A percentile compares a stretch with the other conserved stretches of the same genome.
phyloP scores from a whole-genome alignment of 2,329 filamentous ascomycete genomes.

The Penicillium sp. region DNA sequence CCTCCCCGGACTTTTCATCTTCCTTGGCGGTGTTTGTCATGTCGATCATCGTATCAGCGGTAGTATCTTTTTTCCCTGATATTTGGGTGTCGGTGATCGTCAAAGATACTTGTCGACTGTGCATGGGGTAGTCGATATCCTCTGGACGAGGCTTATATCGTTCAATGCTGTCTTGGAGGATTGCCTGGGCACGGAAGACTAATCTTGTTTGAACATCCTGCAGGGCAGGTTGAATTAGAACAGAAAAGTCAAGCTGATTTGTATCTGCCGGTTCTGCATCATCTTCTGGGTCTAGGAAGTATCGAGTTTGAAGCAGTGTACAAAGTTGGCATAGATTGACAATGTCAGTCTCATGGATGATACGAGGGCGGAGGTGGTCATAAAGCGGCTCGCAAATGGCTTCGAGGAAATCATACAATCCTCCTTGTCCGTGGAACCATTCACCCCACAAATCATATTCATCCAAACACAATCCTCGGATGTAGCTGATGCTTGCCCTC shows the following conservation, averaged over 20 bases:
- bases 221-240: constrained; percentile 66
- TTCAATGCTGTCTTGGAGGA: constrained; percentile 70
- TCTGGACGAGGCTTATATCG: constrained; percentile 67
- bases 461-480: constrained; percentile 67
- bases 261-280: constrained; percentile 55
- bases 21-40: constrained; percentile 54
- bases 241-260: constrained; percentile 64
- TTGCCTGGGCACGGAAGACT: constrained; percentile 66
- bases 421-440: constrained; percentile 67
- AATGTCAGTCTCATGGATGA: constrained; percentile 69
- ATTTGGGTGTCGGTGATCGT: constrained; percentile 51
- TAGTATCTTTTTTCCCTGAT: constrained; percentile 58
- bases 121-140: constrained; percentile 67
- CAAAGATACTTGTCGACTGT: constrained; percentile 49
- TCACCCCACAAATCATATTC: constrained; percentile 70
- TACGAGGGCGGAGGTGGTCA: constrained; percentile 66
- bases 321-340: constrained; percentile 70
- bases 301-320: constrained; percentile 67
- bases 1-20: constrained; percentile 56
- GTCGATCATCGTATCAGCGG: constrained; percentile 42
- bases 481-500: constrained; percentile 66
- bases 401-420: constrained; percentile 69
- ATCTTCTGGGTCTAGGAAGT: constrained; percentile 63
- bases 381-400: constrained; percentile 70
- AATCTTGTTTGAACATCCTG: constrained; percentile 70